Conservation (phyloP, 2,329 filamentous ascomycete genomes). For the Zelopaecilomyces penicillatus region DNA sequence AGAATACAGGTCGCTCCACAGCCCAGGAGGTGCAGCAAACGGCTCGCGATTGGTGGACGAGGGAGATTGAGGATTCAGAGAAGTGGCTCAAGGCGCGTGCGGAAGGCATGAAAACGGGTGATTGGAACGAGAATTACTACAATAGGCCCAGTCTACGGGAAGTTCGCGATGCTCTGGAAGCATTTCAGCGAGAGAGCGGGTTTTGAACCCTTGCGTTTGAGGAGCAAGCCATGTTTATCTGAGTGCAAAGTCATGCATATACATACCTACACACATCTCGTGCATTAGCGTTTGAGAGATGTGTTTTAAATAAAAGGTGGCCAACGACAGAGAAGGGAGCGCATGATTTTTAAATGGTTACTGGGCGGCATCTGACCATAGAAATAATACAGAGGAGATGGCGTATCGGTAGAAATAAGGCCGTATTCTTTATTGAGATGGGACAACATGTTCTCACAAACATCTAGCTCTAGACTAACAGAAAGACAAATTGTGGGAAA, state of each 20-base stretch:
- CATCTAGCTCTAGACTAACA: too few relatives aligned
- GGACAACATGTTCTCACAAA: too few relatives aligned
- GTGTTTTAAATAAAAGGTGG: not conserved
- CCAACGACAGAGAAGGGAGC: too few relatives aligned
- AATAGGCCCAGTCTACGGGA: constrained; percentile 38
- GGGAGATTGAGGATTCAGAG: constrained; percentile 40
- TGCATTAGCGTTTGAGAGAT: not conserved
- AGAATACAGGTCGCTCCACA: constrained; percentile 24
- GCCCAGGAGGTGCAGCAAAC: constrained; percentile 27
- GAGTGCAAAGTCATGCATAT: not conserved
- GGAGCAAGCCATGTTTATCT: not conserved
- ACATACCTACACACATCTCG: not conserved
- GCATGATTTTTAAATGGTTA: too few relatives aligned
- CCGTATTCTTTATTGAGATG: too few relatives aligned
- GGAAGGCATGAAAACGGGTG: constrained; percentile 28
- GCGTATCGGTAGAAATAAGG: too few relatives aligned
- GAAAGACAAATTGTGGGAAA: too few relatives aligned
- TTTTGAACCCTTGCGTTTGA: not conserved
- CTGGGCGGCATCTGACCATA: too few relatives aligned
- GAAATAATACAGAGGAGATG: too few relatives aligned
- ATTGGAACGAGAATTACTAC: constrained; percentile 44
- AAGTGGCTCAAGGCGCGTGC: constrained; percentile 35
- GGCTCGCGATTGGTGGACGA: constrained; percentile 40
- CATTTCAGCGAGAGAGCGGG: constrained; percentile 16
- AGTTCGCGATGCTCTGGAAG: constrained; percentile 26